Conservation (phyloP, 257 asterid species). For the Solanum piurae region DNA sequence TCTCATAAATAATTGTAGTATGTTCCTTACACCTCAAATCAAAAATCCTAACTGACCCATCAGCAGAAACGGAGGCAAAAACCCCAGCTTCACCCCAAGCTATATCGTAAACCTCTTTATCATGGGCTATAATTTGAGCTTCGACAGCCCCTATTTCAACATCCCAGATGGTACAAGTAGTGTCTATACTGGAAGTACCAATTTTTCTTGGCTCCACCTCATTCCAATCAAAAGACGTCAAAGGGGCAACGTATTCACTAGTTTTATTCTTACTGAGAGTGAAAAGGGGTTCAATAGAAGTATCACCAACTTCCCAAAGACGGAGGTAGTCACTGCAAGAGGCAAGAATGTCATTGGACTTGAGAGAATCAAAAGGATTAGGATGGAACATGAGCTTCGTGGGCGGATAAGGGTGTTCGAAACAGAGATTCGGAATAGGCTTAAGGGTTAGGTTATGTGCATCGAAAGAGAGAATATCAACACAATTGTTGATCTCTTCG, state of each 20-base stretch:
- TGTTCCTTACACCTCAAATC: conserved; percentile 87
- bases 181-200: conserved; percentile 80
- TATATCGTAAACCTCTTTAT: conserved; percentile 88
- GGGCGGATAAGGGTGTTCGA: conserved; percentile 87
- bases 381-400: conserved; percentile 78
- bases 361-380: conserved; percentile 22
- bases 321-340: conserved; percentile 92
- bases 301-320: conserved; percentile 53
- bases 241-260: conserved; percentile 69
- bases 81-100: conserved; percentile 93
- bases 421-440: conserved; percentile 46
- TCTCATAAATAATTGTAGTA: conserved; percentile 68
- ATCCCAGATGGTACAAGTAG: conserved; percentile 90
- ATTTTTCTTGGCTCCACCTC: conserved; percentile 66
- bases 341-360: conserved; percentile 50
- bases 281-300: conserved; percentile 28
- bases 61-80: conserved; percentile 82
- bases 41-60: conserved; percentile 77
- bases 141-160: conserved; percentile 67
- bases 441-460: conserved; percentile 42
- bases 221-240: conserved; percentile 93
- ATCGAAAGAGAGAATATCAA: conserved; percentile 67
- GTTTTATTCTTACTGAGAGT: conserved; percentile 56
- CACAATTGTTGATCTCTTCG: conserved; percentile 66
- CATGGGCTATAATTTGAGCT: conserved; percentile 75